phyloP scores from a whole-genome alignment of 371 early-diverging fungal genomes.

The Rhizopus sp. region DNA sequence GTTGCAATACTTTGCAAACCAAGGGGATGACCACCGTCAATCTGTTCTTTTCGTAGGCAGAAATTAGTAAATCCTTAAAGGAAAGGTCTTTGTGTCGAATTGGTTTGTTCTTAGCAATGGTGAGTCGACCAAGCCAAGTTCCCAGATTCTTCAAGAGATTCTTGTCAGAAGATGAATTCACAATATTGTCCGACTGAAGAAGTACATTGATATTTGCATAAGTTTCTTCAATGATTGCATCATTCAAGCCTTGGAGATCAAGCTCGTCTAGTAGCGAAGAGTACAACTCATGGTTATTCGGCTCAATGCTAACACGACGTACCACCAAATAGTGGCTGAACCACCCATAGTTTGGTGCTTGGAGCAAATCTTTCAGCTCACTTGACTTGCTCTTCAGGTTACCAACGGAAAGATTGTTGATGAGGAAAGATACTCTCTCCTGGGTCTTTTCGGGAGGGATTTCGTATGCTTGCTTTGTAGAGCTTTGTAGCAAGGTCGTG shows the following conservation, averaged over 20 bases:
- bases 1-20: slow-evolving; percentile 94
- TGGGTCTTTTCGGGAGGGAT: slow-evolving; percentile 73
- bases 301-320: slow-evolving; percentile 91
- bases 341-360: slow-evolving; percentile 75
- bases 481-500: slow-evolving; percentile 21
- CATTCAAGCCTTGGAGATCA: slow-evolving; percentile 54
- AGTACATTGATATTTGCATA: slow-evolving; percentile 78
- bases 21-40: slow-evolving; percentile 96
- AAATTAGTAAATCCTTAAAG: slow-evolving; percentile 89
- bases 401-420: slow-evolving; percentile 89
- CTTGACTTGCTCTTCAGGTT: slow-evolving; percentile 81
- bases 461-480: slow-evolving; percentile 31
- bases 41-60: slow-evolving; percentile 84
- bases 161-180: slow-evolving; percentile 84
- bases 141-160: slow-evolving; percentile 90
- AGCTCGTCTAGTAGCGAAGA: slow-evolving; percentile 74
- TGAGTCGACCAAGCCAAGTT: slow-evolving; percentile 95
- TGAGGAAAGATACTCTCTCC: slow-evolving; percentile 92
- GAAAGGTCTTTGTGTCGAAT: slow-evolving; percentile 92
- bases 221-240: slow-evolving; percentile 86
- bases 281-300: slow-evolving; percentile 91
- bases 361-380: slow-evolving; percentile 80
- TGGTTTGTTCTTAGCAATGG: slow-evolving; percentile 89
- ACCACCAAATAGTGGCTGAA: slow-evolving; percentile 92
- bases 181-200: slow-evolving; percentile 87